A percentile compares a stretch with the other conserved stretches of the same genome.
These are phyloP conservation scores for Penicillium sp. DNA, from an alignment of 2,329 filamentous ascomycete genomes.

Conservation along the genomic window DNA sequence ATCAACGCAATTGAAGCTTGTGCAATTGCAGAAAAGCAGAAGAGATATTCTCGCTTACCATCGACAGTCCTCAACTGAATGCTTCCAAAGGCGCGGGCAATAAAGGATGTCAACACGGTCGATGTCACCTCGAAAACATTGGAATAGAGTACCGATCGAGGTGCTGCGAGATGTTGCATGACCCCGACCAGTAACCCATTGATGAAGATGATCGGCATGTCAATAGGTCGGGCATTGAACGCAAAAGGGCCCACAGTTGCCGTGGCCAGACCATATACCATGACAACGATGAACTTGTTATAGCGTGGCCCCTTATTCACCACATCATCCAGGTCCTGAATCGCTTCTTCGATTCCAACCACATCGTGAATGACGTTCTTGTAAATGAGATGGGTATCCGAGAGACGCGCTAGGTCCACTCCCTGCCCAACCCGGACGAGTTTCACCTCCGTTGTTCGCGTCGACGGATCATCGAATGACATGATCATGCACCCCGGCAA, in stretches of 20 bases:
- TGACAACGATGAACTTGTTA: slow-evolving; percentile 53
- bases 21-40: slow-evolving; percentile 69
- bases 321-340: slow-evolving; percentile 50
- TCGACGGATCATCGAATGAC: slow-evolving; percentile 59
- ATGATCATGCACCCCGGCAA: slow-evolving; percentile 60
- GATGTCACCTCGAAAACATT: slow-evolving; percentile 66
- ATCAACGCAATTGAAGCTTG: slow-evolving; percentile 71
- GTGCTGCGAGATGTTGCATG: slow-evolving; percentile 72
- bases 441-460: slow-evolving; percentile 46
- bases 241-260: slow-evolving; percentile 75
- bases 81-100: slow-evolving; percentile 66
- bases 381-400: slow-evolving; percentile 45
- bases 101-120: slow-evolving; percentile 64
- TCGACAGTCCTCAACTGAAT: slow-evolving; percentile 45
- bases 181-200: slow-evolving; percentile 71
- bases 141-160: slow-evolving; percentile 66
- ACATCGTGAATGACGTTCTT: slow-evolving; percentile 48
- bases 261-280: slow-evolving; percentile 72
- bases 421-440: slow-evolving; percentile 41
- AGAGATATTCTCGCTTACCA: slow-evolving; percentile 45
- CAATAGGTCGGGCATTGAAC: slow-evolving; percentile 72
- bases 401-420: slow-evolving; percentile 44
- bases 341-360: slow-evolving; percentile 44
- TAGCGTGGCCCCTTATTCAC: slow-evolving; percentile 58
- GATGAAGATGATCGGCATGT: slow-evolving; percentile 73